phyloP scores from a whole-genome alignment of 805 yeast genomes.

The Ogataea philodendri region DNA sequence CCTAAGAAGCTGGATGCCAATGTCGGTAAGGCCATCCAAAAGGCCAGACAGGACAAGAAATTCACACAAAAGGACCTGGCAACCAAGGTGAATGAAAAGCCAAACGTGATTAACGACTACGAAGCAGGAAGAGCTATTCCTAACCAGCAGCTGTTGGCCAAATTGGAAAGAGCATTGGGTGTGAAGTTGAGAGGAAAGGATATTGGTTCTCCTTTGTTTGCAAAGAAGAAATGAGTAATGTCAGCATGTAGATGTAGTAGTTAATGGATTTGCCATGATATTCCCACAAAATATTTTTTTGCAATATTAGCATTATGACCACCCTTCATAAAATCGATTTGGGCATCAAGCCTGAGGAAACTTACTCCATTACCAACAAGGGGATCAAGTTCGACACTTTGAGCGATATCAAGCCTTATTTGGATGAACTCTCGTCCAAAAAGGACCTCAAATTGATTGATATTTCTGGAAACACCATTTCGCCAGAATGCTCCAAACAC shows the following conservation, averaged over 20 bases:
- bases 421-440: conserved; percentile 49
- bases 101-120: conserved; percentile 90
- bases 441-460: conserved; percentile 55
- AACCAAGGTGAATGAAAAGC: conserved; percentile 92
- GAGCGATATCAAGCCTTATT: conserved; percentile 69
- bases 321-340: conserved; percentile 34
- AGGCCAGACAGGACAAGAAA: conserved; percentile 84
- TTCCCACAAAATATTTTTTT: conserved; percentile 7
- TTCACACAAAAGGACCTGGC: conserved; percentile 96
- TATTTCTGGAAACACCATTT: conserved; percentile 91
- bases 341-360: conserved; percentile 44
- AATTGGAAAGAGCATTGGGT: conserved; percentile 91
- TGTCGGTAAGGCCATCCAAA: conserved; percentile 85
- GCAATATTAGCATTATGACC: conserved; percentile 29
- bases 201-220: conserved; percentile 83
- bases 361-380: conserved; percentile 67
- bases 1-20: conserved; percentile 80
- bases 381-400: conserved; percentile 71
- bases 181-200: conserved; percentile 94
- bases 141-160: conserved; percentile 89
- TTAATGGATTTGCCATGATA: conserved; percentile 6
- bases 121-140: conserved; percentile 97
- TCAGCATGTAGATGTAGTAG: conserved; percentile 7
- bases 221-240: conserved; percentile 42
- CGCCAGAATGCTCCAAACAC: conserved; percentile 79